A percentile compares a stretch with the other conserved stretches of the same genome.
Conservation (phyloP, 1,284 basidiomycete genomes). For the Heterobasidion occidentale region DNA sequence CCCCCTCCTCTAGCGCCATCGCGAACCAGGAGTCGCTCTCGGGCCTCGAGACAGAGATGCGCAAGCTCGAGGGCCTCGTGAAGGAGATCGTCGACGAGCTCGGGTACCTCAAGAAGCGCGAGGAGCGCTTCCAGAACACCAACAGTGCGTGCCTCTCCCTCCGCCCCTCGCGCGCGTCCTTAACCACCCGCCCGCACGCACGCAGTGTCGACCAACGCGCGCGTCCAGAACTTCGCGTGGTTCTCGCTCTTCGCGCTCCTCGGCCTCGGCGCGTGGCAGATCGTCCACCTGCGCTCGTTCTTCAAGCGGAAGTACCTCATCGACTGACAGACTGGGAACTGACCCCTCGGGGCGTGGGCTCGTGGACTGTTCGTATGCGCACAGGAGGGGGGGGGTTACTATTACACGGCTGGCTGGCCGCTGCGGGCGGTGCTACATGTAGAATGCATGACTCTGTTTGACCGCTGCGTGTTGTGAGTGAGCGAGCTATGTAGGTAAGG, state of each 20-base stretch:
- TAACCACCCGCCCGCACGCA: neutral
- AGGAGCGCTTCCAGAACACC: constrained; percentile 86
- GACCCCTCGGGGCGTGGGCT: neutral
- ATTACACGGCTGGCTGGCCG: too few species aligned
- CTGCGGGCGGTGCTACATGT: too few species aligned
- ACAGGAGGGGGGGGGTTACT: too few species aligned
- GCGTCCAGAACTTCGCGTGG: constrained; percentile 92
- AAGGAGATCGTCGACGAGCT: constrained; percentile 95
- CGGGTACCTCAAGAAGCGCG: constrained; percentile 85
- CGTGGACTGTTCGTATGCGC: too few species aligned
- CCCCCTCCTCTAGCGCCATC: constrained; percentile 63
- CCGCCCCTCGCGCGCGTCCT: neutral
- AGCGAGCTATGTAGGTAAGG: too few species aligned
- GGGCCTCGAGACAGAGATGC: constrained; percentile 95
- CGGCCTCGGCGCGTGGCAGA: constrained; percentile 90
- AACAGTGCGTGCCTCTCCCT: constrained; percentile 59
- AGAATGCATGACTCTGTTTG: too few species aligned
- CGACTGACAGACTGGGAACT: constrained; percentile 59
- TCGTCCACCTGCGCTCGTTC: constrained; percentile 87
- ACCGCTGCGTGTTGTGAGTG: too few species aligned
- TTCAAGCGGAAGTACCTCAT: constrained; percentile 98
- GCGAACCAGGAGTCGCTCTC: constrained; percentile 97
- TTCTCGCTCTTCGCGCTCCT: constrained; percentile 78
- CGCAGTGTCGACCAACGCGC: constrained; percentile 88
- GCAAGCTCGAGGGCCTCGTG: constrained; percentile 91